Conservation (phyloP, 1,284 basidiomycete species). For the Leccinum angustisporum region DNA sequence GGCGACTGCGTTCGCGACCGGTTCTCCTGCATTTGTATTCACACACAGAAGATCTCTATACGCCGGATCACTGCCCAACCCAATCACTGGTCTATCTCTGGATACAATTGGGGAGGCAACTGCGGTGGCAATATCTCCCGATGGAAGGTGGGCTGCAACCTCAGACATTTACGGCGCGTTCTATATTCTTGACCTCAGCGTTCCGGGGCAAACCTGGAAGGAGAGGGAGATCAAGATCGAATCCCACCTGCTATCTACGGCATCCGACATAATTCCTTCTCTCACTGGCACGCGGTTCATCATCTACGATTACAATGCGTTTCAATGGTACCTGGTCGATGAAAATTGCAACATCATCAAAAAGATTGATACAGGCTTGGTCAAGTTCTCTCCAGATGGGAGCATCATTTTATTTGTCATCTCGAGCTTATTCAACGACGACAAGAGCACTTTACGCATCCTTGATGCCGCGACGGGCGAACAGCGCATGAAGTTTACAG, state of each 20-base stretch:
- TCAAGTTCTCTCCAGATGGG: slow-evolving; percentile 15
- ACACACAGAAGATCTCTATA: not conserved
- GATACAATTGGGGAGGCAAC: not conserved
- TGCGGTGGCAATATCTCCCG: slow-evolving; percentile 14
- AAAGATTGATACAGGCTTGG: slow-evolving; percentile 12
- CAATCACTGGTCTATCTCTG: not conserved
- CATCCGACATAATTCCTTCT: not conserved
- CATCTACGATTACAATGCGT: not conserved
- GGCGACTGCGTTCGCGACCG: no score
- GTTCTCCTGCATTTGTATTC: not conserved
- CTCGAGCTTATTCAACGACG: not conserved
- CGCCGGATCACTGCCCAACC: not conserved
- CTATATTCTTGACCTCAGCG: slow-evolving; percentile 15
- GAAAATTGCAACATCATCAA: slow-evolving; percentile 10
- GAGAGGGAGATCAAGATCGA: not conserved
- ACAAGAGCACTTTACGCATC: slow-evolving; percentile 15
- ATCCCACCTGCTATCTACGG: not conserved
- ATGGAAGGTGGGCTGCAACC: slow-evolving; percentile 19
- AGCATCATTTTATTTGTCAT: slow-evolving; percentile 9
- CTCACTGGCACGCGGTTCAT: slow-evolving; percentile 14
- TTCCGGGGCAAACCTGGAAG: slow-evolving; percentile 9
- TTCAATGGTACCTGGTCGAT: slow-evolving; percentile 14
- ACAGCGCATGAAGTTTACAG: slow-evolving; percentile 10
- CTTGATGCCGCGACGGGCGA: slow-evolving; percentile 16
- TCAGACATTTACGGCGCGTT: slow-evolving; percentile 8